These are phyloP conservation scores for Entamoeba histolytica DNA, from an alignment of 208 protist species.

Conservation along the genomic window DNA sequence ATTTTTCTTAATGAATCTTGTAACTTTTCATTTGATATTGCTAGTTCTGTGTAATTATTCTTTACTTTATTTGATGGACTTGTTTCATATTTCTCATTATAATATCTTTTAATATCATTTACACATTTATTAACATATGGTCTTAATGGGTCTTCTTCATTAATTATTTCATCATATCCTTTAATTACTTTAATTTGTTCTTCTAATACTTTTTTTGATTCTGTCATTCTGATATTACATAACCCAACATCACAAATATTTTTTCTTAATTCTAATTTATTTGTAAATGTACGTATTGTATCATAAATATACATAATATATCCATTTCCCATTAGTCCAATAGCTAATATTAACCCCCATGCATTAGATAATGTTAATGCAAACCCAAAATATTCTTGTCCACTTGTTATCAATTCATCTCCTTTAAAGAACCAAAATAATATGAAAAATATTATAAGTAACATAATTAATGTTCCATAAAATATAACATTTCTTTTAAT, in stretches of 20 bases:
- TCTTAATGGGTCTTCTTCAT: not conserved
- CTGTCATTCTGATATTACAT: not conserved
- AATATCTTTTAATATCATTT: not conserved
- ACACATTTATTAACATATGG: not conserved
- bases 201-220: not conserved
- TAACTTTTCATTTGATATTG: not conserved
- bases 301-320: not conserved
- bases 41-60: not conserved
- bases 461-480: not conserved
- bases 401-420: not conserved
- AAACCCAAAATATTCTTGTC: not conserved
- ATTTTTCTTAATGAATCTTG: not conserved
- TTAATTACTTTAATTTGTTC: not conserved
- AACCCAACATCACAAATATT: not conserved
- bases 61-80: not conserved
- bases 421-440: not conserved
- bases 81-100: not conserved
- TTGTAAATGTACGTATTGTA: not conserved
- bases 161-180: not conserved
- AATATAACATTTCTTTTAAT: not conserved
- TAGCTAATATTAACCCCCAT: not conserved
- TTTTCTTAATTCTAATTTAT: not conserved
- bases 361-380: not conserved
- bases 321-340: not conserved
- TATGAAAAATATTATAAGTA: not conserved